Conservation (phyloP, 345 rosid species). For the Arabis alpina region DNA sequence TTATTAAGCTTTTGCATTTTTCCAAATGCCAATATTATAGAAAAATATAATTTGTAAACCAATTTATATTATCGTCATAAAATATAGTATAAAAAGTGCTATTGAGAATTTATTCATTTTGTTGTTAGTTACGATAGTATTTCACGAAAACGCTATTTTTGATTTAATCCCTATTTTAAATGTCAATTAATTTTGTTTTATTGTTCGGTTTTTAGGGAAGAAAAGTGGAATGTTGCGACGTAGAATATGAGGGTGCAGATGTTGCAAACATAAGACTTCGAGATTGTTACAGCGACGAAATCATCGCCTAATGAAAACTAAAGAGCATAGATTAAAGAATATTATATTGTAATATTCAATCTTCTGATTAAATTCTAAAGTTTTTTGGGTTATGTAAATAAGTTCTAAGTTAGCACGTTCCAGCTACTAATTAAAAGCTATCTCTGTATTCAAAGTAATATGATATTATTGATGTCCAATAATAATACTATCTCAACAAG, state of each 20-base stretch:
- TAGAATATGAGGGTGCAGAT: conserved; percentile 37
- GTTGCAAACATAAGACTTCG: conserved; percentile 49
- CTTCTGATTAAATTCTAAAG: background rate
- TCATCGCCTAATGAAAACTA: conserved; percentile 43
- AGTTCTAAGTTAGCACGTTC: background rate
- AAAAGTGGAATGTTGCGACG: conserved; percentile 63
- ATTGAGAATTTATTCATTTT: background rate
- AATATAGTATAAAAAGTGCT: too few relatives aligned
- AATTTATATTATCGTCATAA: too few relatives aligned
- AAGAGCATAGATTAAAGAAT: background rate
- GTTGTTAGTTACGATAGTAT: background rate
- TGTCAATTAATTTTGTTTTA: background rate
- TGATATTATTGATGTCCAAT: conserved; percentile 4
- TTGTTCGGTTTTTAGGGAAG: conserved; percentile 46
- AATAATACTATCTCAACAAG: too few relatives aligned
- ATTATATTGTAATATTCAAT: conserved; percentile 8
- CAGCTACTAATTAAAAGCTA: conserved; percentile 21
- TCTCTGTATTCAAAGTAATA: conserved; percentile 1
- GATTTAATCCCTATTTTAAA: background rate
- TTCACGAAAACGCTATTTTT: background rate
- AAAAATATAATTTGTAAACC: too few relatives aligned
- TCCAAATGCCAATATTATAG: too few relatives aligned
- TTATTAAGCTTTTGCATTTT: background rate
- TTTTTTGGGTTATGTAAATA: too few relatives aligned
- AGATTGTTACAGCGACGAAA: conserved; percentile 54